Conservation (phyloP, 805 yeast genomes). For the Myxozyma sirexii region DNA sequence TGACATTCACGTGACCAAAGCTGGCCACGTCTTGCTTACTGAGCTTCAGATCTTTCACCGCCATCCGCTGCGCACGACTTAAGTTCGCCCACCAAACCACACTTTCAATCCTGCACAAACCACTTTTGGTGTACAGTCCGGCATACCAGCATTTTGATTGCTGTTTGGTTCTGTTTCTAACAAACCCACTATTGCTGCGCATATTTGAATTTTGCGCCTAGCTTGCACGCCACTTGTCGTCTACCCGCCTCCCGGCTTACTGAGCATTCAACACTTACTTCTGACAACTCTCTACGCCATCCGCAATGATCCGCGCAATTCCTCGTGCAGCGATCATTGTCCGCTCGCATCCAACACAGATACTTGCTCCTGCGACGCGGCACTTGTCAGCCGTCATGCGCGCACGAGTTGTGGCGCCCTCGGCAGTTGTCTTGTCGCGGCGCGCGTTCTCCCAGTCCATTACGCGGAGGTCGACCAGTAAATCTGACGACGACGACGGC, state of each 20-base stretch:
- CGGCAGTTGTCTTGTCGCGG: conserved; percentile 10
- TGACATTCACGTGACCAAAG: background rate
- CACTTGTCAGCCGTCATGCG: conserved; percentile 8
- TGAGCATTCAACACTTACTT: background rate
- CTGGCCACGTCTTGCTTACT: background rate
- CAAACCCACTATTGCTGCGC: no score
- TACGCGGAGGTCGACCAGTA: conserved; percentile 1
- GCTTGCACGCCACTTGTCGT: background rate
- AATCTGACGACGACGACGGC: conserved; percentile 17
- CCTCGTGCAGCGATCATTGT: conserved; percentile 13
- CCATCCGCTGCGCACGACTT: conserved; percentile 17
- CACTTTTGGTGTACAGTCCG: background rate
- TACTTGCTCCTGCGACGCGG: conserved; percentile 14
- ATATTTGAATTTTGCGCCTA: background rate
- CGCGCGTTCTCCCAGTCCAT: conserved; percentile 23
- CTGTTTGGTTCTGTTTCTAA: background rate
- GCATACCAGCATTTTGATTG: background rate
- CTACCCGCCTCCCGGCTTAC: conserved; percentile 1
- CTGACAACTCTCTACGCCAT: background rate
- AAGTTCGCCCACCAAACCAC: background rate
- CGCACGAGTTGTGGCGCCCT: conserved; percentile 1
- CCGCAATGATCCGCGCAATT: conserved; percentile 25
- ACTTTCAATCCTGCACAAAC: background rate
- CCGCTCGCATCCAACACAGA: conserved; percentile 7
- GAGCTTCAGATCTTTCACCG: conserved; percentile 18